A percentile compares a stretch with the other conserved stretches of the same genome.
Evolutionary conservation across 495 filamentous ascomycete species (phyloP).

Genomic region (Neohortaea acidophila): DNA sequence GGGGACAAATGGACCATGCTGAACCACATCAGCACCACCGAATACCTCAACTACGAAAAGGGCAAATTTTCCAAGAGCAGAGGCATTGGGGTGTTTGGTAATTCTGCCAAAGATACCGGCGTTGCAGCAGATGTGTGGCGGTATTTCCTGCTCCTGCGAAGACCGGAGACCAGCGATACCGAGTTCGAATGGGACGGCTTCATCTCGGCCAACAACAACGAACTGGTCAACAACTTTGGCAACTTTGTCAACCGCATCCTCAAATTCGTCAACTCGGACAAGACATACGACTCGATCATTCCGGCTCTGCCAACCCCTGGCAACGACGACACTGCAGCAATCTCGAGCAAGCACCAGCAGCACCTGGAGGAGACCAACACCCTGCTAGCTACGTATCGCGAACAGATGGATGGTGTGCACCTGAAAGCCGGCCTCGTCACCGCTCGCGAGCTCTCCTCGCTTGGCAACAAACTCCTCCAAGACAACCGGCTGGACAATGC

Average conservation of each 20-base stretch:
- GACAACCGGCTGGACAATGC: slow-evolving; percentile 70
- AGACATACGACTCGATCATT: slow-evolving; percentile 27
- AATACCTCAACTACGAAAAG: slow-evolving; percentile 84
- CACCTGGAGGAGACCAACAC: slow-evolving; percentile 48
- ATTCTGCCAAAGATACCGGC: slow-evolving; percentile 77
- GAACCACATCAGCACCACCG: slow-evolving; percentile 75
- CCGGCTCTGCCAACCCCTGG: slow-evolving; percentile 7
- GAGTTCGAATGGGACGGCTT: slow-evolving; percentile 85
- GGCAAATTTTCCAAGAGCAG: slow-evolving; percentile 93
- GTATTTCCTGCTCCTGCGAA: slow-evolving; percentile 77
- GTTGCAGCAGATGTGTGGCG: slow-evolving; percentile 77
- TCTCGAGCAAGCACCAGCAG: slow-evolving; percentile 26
- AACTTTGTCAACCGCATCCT: slow-evolving; percentile 89
- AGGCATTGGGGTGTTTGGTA: slow-evolving; percentile 80
- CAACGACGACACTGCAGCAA: neutral
- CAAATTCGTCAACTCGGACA: slow-evolving; percentile 67
- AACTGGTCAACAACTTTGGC: slow-evolving; percentile 76
- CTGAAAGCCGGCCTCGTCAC: slow-evolving; percentile 58
- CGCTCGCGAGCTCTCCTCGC: slow-evolving; percentile 51
- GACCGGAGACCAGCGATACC: slow-evolving; percentile 77
- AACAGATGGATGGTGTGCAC: slow-evolving; percentile 37
- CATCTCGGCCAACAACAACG: slow-evolving; percentile 74
- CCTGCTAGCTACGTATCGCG: slow-evolving; percentile 12
- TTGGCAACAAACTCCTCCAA: slow-evolving; percentile 73
- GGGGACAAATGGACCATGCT: slow-evolving; percentile 79